Base-by-base conservation (phyloP, 345 rosid species). In the Eucalyptus sp. region DNA sequence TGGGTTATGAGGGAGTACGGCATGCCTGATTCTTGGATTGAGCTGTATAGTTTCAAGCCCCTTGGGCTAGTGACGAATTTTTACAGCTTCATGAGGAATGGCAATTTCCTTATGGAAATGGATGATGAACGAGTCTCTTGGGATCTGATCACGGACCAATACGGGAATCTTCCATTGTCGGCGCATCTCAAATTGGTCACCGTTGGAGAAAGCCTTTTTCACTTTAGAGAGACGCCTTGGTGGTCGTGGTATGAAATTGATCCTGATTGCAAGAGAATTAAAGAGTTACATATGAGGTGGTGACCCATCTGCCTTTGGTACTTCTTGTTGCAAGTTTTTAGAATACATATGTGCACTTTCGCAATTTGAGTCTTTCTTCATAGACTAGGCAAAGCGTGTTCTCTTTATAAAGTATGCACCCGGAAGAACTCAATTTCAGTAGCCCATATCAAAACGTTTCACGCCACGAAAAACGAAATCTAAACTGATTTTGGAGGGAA, bases 21-120 rank as follows among this genome's bases (percentile, higher is more conserved):
- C 33, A 16, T 62, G 71, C 33, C 33, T 5, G 6, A 60, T 31
- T 60, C 68, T 27, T 60, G 68, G 68, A 60, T 7, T 6, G 27
- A 60, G 68, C 15, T 60, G 68, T 29, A 62, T 13, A 5, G 8
- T 62, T 62, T 29, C 3, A 12, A 62, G 8, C 68, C 13, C 2
- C 33, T 1, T 41, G 33, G 68, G 13, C 2, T 2, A 4, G 16
- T 29, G 1, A 3, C 1, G 43, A 41, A 13, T 15, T 7, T 62
- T 62, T 16, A 12, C 29, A 31, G 68, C 33, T 29, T 62, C 68
- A 62, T 1, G 16, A 12, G 17, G 16, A 29, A 62, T 62, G 68
- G 68, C 14, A 31, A 62, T 31, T 7, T 62, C 6, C 8, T 62
- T 31, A 62, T 27, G 68, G 14, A 5, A 12, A 6, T 27, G 6